Base-by-base conservation (phyloP, 768 basidiomycete species). In the Russula griseocarnosa region DNA sequence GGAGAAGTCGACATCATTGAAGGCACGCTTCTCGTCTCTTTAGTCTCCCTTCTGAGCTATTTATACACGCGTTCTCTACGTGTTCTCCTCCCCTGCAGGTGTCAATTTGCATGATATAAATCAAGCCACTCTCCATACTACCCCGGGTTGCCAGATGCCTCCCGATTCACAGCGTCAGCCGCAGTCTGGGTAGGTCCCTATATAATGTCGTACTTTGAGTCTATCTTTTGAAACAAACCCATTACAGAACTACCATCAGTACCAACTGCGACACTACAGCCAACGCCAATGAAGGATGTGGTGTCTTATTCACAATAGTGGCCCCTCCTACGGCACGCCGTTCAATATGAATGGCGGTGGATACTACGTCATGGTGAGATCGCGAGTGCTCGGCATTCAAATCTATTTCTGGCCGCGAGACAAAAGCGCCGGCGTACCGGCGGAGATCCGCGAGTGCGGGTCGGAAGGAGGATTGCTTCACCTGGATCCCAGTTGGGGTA, bases 1-100 rank as follows among this genome's bases (percentile, higher is more conserved):
- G 84, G 84, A 5, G 84, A 86, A 67, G 81, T 84, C 38, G 83
- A 85, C 70, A 80, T 86, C 60, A 79, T 86, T 24, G 85, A 86
- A 73, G 84, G 83, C 79, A 28, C 26, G 24, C 47, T 22, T 22
- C 40, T 9, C 22, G 34, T 4, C 24, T 59, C 16, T n/a, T 32
- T 28, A 5, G 22, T 26, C 18, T 14, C 34, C 26, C 13, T 42
- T 60, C 36, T 0, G n/a, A 34, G 28, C 26, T 28, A 38, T 24
- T 32, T 30, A 60, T 9, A 14, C 54, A 18, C 24, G 22, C 5
- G n/a, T 3, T 10, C 26, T 14, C 18, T 6, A 34, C 34, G 11
- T 34, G 34, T 11, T 34, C 34, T 34, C 34, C 34, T 34, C 34
- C 55, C 26, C 5, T 34, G 13, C 46, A 71, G 84, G 85, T 58